phyloP scores from a whole-genome alignment of 345 rosid genomes.

The Eucalyptus albens region DNA sequence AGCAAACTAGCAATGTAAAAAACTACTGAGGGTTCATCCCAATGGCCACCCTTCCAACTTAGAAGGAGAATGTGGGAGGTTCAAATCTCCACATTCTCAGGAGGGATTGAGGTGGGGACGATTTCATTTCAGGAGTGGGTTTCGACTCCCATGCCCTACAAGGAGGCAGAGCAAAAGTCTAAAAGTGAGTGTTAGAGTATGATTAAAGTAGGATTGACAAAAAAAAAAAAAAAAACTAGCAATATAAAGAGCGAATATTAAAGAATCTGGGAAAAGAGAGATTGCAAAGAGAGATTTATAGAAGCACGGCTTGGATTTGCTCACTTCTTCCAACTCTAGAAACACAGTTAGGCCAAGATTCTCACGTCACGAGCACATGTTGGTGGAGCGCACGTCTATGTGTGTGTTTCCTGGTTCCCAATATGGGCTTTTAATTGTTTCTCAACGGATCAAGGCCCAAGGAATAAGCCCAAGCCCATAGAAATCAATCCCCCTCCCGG shows the following conservation, averaged over 20 bases:
- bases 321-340: neutral
- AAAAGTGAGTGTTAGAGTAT: too few relatives aligned
- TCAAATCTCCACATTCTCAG: too few relatives aligned
- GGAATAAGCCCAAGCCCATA: neutral
- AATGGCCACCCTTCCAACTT: too few relatives aligned
- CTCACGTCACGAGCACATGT: too few relatives aligned
- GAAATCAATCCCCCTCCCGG: neutral
- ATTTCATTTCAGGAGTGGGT: too few relatives aligned
- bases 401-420: neutral
- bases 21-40: accelerated
- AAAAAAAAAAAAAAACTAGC: too few relatives aligned
- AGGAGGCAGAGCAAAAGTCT: accelerated
- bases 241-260: neutral
- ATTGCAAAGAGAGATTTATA: neutral
- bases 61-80: too few relatives aligned
- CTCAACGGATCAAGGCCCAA: neutral
- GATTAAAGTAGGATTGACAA: too few relatives aligned
- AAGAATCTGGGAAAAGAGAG: neutral
- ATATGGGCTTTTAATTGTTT: neutral
- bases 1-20: neutral
- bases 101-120: accelerated
- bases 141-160: too few relatives aligned
- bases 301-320: neutral
- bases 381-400: neutral
- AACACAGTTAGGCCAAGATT: too few relatives aligned